Percentiles rank a stretch among this genome's conserved stretches.
These are phyloP conservation scores for Xylariaceae sp. DNA, from an alignment of 2,329 filamentous ascomycete species.

Conservation along the genomic window DNA sequence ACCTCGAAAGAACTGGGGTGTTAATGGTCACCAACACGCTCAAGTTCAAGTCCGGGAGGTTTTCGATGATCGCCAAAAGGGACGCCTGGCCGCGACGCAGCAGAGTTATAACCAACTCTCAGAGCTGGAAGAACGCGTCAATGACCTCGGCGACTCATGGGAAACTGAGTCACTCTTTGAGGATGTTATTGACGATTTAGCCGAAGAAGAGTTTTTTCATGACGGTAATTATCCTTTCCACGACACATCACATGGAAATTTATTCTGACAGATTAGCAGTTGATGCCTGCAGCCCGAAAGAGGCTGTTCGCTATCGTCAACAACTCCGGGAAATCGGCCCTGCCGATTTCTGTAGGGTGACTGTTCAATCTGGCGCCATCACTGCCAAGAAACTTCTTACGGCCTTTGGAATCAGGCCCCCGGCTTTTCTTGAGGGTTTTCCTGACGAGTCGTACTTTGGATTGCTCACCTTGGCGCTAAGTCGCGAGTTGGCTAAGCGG, in stretches of 20 bases:
- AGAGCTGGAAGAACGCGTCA: slow-evolving; percentile 56
- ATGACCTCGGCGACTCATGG: slow-evolving; percentile 59
- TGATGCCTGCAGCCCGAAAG: slow-evolving; percentile 52
- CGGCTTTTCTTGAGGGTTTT: slow-evolving; percentile 70
- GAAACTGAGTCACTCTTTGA: slow-evolving; percentile 67
- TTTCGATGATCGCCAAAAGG: slow-evolving; percentile 18
- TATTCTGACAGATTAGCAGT: slow-evolving; percentile 27
- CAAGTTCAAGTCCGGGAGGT: slow-evolving; percentile 18
- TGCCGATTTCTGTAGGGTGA: slow-evolving; percentile 73
- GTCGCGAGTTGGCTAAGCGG: slow-evolving; percentile 78
- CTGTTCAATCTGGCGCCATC: slow-evolving; percentile 68
- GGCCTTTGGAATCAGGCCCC: slow-evolving; percentile 79
- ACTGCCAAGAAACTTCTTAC: slow-evolving; percentile 83
- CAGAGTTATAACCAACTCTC: slow-evolving; percentile 24
- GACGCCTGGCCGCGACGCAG: slow-evolving; percentile 17
- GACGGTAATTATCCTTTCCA: slow-evolving; percentile 45
- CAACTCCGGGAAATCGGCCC: slow-evolving; percentile 78
- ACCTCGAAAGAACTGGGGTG: slow-evolving; percentile 17
- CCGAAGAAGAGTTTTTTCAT: slow-evolving; percentile 50
- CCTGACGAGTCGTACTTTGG: slow-evolving; percentile 76
- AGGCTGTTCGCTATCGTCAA: slow-evolving; percentile 69
- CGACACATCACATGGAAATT: not conserved
- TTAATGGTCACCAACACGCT: slow-evolving; percentile 1
- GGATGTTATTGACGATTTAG: slow-evolving; percentile 62
- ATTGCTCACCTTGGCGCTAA: slow-evolving; percentile 76